These are phyloP conservation scores for Penicillium steckii DNA, from an alignment of 495 filamentous ascomycete species.

Conservation along the genomic window DNA sequence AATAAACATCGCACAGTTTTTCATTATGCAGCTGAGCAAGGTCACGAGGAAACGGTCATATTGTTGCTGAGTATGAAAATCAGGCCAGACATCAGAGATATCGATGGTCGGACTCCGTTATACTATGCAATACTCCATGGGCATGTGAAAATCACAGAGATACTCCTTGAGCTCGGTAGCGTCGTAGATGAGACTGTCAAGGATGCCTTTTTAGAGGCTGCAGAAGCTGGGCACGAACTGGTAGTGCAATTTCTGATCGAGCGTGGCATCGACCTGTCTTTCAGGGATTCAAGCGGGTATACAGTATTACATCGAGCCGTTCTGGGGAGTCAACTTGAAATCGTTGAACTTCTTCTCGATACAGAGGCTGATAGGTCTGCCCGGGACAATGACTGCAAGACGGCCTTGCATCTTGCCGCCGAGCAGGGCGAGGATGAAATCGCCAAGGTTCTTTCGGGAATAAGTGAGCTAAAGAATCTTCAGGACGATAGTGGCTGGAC, in stretches of 20 bases:
- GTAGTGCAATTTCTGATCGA: conserved; percentile 1
- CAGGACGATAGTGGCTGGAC: neutral
- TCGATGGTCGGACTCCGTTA: conserved; percentile 6
- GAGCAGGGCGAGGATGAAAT: neutral
- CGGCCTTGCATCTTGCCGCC: conserved; percentile 2
- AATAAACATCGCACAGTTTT: neutral
- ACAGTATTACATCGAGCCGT: neutral
- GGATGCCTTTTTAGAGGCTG: conserved; percentile 1
- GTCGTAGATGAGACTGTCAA: neutral
- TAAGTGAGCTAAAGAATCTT: neutral
- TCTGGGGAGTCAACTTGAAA: neutral
- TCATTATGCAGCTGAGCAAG: neutral
- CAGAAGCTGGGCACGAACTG: neutral
- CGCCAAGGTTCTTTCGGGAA: neutral
- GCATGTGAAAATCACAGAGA: neutral
- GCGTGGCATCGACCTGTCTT: neutral
- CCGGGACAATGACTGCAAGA: neutral
- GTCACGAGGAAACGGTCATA: neutral
- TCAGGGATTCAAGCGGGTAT: neutral
- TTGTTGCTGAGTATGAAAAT: neutral
- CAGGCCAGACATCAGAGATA: neutral
- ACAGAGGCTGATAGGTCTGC: neutral
- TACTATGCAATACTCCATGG: neutral
- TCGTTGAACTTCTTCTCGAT: neutral
- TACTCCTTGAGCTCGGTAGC: neutral